These are phyloP conservation scores for Cryptococcus sp. DNA, from an alignment of 1,284 basidiomycete genomes.

Conservation along the genomic window DNA sequence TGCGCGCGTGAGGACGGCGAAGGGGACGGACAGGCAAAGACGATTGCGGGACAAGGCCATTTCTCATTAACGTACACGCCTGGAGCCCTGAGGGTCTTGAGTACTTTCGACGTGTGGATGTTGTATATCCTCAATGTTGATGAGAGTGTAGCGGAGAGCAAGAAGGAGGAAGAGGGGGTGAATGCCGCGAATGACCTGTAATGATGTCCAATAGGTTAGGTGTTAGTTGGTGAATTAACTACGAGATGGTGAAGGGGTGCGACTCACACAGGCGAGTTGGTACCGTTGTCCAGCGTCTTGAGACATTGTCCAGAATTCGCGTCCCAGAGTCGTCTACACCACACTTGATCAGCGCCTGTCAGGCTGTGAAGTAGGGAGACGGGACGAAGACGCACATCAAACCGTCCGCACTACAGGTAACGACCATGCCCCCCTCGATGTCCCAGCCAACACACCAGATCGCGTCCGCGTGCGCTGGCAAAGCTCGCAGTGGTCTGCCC, in stretches of 20 bases:
- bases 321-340: conserved; percentile 87
- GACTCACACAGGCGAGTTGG: conserved; percentile 84
- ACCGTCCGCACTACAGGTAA: conserved; percentile 93
- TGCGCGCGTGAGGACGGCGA: not conserved
- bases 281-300: conserved; percentile 93
- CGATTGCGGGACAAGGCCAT: conserved; percentile 37
- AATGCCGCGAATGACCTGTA: conserved; percentile 59
- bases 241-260: not conserved
- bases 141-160: conserved; percentile 87
- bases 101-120: conserved; percentile 83
- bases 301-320: conserved; percentile 94
- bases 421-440: conserved; percentile 88
- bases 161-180: conserved; percentile 85
- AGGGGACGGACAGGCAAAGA: conserved; percentile 23
- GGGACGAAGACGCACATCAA: conserved; percentile 68
- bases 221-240: not conserved
- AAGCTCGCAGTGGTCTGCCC: conserved; percentile 74
- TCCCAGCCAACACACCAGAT: conserved; percentile 93
- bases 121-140: conserved; percentile 93
- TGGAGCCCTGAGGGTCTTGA: conserved; percentile 70
- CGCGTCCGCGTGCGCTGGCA: conserved; percentile 95
- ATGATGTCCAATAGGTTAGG: not conserved
- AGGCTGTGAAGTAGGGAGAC: not conserved
- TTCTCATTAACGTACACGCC: conserved; percentile 32
- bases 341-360: not conserved